These are phyloP conservation scores for Austroboletus eburneus DNA, from an alignment of 768 basidiomycete species.

Conservation along the genomic window DNA sequence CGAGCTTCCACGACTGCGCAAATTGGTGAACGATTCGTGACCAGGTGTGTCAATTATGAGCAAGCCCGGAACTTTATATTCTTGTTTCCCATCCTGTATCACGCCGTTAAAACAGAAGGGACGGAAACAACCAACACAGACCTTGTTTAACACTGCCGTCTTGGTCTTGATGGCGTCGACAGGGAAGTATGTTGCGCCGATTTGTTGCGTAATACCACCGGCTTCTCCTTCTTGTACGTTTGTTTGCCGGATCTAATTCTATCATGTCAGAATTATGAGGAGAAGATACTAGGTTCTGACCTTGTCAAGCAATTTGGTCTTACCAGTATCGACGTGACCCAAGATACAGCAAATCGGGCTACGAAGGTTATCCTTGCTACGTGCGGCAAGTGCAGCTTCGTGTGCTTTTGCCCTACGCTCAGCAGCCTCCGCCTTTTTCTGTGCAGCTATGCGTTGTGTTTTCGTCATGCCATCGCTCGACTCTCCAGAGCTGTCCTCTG, in stretches of 20 bases:
- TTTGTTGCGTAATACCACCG: slow-evolving; percentile 99
- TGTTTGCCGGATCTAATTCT: slow-evolving; percentile 89
- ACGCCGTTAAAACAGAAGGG: slow-evolving; percentile 7
- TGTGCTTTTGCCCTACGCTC: slow-evolving; percentile 74
- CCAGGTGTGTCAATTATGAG: slow-evolving; percentile 97
- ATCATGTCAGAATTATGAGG: slow-evolving; percentile 3
- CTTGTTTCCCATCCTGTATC: slow-evolving; percentile 66
- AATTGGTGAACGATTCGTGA: slow-evolving; percentile 98
- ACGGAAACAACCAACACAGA: slow-evolving; percentile 24
- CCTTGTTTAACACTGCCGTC: slow-evolving; percentile 90
- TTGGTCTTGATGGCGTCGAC: slow-evolving; percentile 90
- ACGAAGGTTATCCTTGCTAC: slow-evolving; percentile 85
- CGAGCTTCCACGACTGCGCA: slow-evolving; percentile 92
- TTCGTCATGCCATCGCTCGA: slow-evolving; percentile 66
- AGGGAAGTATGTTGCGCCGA: slow-evolving; percentile 99
- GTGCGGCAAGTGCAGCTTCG: slow-evolving; percentile 79
- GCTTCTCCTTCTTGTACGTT: slow-evolving; percentile 99
- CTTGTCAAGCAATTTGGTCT: slow-evolving; percentile 97
- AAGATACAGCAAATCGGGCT: slow-evolving; percentile 98
- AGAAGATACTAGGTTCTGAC: slow-evolving; percentile 36
- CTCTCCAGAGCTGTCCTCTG: slow-evolving; percentile 34
- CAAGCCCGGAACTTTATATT: slow-evolving; percentile 96
- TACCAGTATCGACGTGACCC: slow-evolving; percentile 99
- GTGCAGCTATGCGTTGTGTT: slow-evolving; percentile 61
- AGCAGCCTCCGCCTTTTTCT: slow-evolving; percentile 81